Conservation (phyloP, 345 rosid species). For the Mallotus nudiflorus region DNA sequence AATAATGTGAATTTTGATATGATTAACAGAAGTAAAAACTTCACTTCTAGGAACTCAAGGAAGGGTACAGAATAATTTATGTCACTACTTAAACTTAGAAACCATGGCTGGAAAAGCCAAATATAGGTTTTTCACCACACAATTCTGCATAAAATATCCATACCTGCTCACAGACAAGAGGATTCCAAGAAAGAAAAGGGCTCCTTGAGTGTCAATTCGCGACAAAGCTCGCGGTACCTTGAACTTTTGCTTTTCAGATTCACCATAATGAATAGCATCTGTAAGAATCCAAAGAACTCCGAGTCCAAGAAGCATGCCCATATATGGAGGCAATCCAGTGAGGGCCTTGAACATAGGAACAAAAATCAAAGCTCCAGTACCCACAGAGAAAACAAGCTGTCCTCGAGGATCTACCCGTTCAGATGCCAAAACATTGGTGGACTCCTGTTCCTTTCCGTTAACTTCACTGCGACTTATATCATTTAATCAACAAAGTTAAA, state of each 20-base stretch:
- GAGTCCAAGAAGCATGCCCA: conserved; percentile 93
- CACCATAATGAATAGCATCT: conserved; percentile 94
- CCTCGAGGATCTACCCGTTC: conserved; percentile 97
- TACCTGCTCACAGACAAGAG: conserved; percentile 93
- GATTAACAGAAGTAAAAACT: not conserved
- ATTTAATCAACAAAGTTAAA: conserved; percentile 25
- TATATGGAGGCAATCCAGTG: conserved; percentile 94
- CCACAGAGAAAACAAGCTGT: conserved; percentile 76
- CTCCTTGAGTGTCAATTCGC: conserved; percentile 91
- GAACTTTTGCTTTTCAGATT: conserved; percentile 80
- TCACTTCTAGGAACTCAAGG: not conserved
- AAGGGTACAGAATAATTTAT: not conserved
- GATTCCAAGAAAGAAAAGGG: conserved; percentile 91
- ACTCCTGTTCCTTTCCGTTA: conserved; percentile 70
- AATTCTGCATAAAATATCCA: too few species aligned
- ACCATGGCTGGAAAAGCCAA: too few species aligned
- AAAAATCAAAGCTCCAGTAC: conserved; percentile 82
- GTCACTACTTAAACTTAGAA: not conserved
- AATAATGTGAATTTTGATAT: not conserved
- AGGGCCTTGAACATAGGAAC: conserved; percentile 92
- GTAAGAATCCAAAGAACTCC: conserved; percentile 98
- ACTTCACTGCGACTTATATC: conserved; percentile 65
- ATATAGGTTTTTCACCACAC: too few species aligned
- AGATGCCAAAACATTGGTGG: conserved; percentile 62
- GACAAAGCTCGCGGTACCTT: conserved; percentile 97